phyloP scores from a whole-genome alignment of 2,329 filamentous ascomycete species.

The Akanthomyces dipterigenus region DNA sequence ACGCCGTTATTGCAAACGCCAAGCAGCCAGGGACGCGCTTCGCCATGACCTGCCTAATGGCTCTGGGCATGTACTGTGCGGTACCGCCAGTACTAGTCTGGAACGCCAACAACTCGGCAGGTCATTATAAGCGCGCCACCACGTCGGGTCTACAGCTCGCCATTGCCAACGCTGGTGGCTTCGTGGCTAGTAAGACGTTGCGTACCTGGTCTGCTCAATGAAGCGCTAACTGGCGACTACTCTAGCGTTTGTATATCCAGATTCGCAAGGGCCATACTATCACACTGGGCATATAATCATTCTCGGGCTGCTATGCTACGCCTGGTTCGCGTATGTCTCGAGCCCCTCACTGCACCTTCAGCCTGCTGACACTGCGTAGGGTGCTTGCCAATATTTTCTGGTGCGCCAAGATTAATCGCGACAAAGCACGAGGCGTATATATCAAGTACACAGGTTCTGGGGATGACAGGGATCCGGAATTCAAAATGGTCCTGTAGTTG shows the following conservation, averaged over 20 bases:
- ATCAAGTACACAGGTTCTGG: constrained; percentile 48
- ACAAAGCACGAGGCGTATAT: constrained; percentile 55
- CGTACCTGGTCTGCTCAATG: background rate
- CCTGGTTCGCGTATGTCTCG: constrained; percentile 55
- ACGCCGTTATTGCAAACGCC: constrained; percentile 55
- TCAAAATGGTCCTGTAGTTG: constrained; percentile 50
- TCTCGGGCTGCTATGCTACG: constrained; percentile 50
- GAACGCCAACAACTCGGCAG: constrained; percentile 62
- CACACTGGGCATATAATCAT: constrained; percentile 56
- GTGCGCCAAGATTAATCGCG: constrained; percentile 56
- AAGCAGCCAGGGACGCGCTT: constrained; percentile 47
- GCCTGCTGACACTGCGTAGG: constrained; percentile 26
- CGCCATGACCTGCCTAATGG: constrained; percentile 62
- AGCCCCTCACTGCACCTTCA: background rate
- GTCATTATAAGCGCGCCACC: constrained; percentile 64
- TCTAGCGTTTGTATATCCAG: constrained; percentile 53
- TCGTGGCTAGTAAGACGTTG: constrained; percentile 47
- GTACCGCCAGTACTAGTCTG: constrained; percentile 59
- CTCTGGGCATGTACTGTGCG: constrained; percentile 55
- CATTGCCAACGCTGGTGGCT: constrained; percentile 61
- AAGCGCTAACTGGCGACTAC: background rate
- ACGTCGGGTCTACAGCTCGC: constrained; percentile 58
- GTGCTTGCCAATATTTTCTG: constrained; percentile 55
- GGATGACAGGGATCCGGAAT: constrained; percentile 58
- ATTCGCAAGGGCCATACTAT: constrained; percentile 48